phyloP scores from a whole-genome alignment of 305 asterid species.

The Fraxinus sp. region DNA sequence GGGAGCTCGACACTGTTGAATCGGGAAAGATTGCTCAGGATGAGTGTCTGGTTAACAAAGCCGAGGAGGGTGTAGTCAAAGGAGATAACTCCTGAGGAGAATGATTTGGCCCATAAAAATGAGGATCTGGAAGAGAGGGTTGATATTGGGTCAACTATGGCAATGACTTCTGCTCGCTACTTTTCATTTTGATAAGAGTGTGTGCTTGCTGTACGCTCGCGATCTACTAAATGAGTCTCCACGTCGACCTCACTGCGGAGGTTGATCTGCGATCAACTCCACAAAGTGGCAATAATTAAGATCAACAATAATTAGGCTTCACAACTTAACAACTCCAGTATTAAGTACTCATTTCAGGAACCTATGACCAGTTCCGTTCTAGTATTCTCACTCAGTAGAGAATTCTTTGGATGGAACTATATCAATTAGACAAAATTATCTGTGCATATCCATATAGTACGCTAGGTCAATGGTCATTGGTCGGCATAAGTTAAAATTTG shows the following conservation, averaged over 20 bases:
- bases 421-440: background rate
- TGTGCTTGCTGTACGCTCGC: no score
- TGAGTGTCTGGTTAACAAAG: no score
- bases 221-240: background rate
- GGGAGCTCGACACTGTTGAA: no score
- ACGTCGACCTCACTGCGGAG: background rate
- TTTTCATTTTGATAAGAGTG: no score
- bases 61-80: background rate
- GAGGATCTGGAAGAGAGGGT: no score
- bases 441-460: background rate
- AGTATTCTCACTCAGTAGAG: background rate
- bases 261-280: background rate
- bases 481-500: background rate
- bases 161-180: no score
- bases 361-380: background rate
- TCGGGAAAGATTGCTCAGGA: background rate
- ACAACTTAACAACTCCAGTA: background rate
- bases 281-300: background rate
- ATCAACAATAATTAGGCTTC: no score
- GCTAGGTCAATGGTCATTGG: background rate
- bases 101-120: no score
- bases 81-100: background rate
- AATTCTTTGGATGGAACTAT: background rate
- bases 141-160: no score
- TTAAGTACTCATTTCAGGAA: constrained; percentile 4